Conservation (phyloP, 108 stramenopile genomes). For the Cyclotella cryptica region DNA sequence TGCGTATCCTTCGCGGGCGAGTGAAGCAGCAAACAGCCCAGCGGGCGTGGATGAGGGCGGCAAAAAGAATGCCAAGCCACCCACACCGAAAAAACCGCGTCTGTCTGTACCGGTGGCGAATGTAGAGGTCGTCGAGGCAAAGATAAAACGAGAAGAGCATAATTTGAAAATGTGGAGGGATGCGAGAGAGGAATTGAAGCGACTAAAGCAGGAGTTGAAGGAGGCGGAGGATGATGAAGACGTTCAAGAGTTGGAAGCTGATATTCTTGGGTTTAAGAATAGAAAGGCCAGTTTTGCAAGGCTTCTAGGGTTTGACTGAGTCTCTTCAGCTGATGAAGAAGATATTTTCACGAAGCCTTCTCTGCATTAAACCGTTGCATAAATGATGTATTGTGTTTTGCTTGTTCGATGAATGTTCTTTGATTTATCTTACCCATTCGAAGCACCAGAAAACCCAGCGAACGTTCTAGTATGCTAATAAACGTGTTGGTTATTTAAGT, state of each 20-base stretch:
- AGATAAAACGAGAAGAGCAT: slow-evolving; percentile 20
- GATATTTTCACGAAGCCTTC: not conserved
- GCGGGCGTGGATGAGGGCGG: not conserved
- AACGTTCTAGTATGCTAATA: too few species aligned
- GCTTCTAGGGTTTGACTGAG: slow-evolving; percentile 21
- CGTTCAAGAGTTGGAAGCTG: slow-evolving; percentile 24
- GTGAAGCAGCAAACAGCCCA: not conserved
- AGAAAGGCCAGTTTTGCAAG: slow-evolving; percentile 29
- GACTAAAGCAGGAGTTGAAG: slow-evolving; percentile 26
- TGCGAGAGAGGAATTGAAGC: slow-evolving; percentile 17
- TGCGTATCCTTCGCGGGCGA: not conserved
- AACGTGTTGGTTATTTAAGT: too few species aligned
- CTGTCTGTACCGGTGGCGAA: not conserved
- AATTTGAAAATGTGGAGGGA: slow-evolving; percentile 38
- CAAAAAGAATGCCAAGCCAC: not conserved
- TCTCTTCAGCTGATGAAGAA: not conserved
- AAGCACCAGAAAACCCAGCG: too few species aligned
- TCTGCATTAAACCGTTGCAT: too few species aligned
- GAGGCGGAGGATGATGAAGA: slow-evolving; percentile 13
- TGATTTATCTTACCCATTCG: too few species aligned
- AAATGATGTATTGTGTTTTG: too few species aligned
- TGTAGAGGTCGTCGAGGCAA: not conserved
- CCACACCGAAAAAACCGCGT: not conserved
- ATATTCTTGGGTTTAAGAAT: slow-evolving; percentile 24
- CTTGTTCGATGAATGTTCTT: too few species aligned